phyloP scores from a whole-genome alignment of 148 eudicot species.

The Fallopia convolvulus region DNA sequence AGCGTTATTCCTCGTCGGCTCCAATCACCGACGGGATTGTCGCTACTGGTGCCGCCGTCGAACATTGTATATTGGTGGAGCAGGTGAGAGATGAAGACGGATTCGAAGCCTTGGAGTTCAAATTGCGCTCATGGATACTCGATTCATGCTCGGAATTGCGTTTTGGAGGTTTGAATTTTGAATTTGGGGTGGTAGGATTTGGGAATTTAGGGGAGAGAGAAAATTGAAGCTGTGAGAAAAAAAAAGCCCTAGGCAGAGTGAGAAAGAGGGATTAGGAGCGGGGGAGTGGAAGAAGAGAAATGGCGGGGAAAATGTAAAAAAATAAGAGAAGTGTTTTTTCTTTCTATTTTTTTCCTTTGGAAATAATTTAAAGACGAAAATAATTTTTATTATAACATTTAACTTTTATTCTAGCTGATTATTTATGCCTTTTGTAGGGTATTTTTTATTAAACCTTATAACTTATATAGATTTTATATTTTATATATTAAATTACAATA shows the following conservation, averaged over 20 bases:
- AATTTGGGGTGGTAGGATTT: neutral
- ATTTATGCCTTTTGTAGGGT: too few species aligned
- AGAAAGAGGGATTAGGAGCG: conserved; percentile 9
- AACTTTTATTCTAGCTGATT: too few species aligned
- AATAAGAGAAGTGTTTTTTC: neutral
- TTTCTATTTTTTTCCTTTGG: neutral
- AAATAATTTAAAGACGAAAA: neutral
- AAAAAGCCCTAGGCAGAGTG: conserved; percentile 19
- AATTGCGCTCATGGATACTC: neutral
- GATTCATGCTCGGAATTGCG: conserved; percentile 11
- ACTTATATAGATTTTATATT: too few species aligned
- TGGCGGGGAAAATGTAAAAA: conserved; percentile 22
- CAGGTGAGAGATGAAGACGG: neutral
- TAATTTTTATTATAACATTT: too few species aligned
- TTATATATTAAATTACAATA: too few species aligned
- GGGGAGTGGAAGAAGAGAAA: conserved; percentile 6
- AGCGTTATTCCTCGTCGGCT: conserved; percentile 62
- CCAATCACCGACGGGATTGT: conserved; percentile 26
- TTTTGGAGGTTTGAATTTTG: neutral
- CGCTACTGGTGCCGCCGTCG: conserved; percentile 5
- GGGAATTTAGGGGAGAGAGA: conserved; percentile 8
- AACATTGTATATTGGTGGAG: neutral
- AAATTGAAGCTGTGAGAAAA: neutral
- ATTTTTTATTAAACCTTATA: too few species aligned
- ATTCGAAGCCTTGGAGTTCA: conserved; percentile 7